These are phyloP conservation scores for Huntiella omanensis DNA, from an alignment of 2,329 filamentous ascomycete species.

Conservation along the genomic window DNA sequence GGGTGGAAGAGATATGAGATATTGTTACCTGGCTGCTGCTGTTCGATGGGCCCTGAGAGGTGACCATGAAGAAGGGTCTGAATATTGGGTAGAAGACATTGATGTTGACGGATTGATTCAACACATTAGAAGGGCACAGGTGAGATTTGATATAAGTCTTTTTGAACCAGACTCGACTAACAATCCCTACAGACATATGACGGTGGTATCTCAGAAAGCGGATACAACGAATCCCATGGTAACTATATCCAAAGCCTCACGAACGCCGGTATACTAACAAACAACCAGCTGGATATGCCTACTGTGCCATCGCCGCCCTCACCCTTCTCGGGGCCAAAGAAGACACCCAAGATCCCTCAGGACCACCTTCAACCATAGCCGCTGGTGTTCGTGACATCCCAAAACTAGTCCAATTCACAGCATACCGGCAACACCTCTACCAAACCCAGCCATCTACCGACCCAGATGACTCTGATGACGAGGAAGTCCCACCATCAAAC, in stretches of 20 bases:
- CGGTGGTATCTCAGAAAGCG: constrained; percentile 62
- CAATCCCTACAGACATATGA: constrained; percentile 47
- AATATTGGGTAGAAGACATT: constrained; percentile 48
- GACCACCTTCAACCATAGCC: constrained; percentile 12
- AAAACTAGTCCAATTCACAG: constrained; percentile 34
- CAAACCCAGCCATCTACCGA: constrained; percentile 28
- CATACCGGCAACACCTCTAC: constrained; percentile 45
- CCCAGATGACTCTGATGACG: constrained; percentile 19
- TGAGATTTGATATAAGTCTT: constrained; percentile 14
- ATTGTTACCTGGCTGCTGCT: constrained; percentile 68
- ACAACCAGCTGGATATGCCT: constrained; percentile 59
- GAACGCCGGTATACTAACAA: constrained; percentile 2
- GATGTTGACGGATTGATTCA: constrained; percentile 48
- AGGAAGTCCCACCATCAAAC: constrained; percentile 4
- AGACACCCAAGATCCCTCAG: constrained; percentile 7
- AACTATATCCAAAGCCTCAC: constrained; percentile 16
- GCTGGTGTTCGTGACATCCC: constrained; percentile 19
- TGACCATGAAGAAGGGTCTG: constrained; percentile 27
- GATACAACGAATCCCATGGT: constrained; percentile 71
- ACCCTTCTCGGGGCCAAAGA: constrained; percentile 42
- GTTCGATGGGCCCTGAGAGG: constrained; percentile 69
- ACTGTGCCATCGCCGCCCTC: constrained; percentile 66
- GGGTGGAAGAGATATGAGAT: constrained; percentile 69
- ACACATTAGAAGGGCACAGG: constrained; percentile 50
- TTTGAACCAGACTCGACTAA: background rate